Evolutionary conservation across 2,329 filamentous ascomycete genomes (phyloP).

Genomic region (Penicillium sp.): DNA sequence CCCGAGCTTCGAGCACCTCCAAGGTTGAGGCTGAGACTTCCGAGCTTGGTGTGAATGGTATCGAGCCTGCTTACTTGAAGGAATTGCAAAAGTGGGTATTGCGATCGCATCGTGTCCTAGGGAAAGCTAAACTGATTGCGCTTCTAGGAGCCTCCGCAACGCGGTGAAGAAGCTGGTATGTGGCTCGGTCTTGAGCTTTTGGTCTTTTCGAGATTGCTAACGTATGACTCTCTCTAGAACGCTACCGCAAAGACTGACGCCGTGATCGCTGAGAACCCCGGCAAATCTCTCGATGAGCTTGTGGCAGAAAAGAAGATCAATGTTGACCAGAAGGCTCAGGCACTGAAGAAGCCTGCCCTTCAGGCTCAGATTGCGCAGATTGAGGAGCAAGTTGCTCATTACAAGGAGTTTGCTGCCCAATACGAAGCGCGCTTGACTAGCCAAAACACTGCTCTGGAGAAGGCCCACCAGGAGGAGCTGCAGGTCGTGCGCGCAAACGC

Average conservation of each 20-base stretch:
- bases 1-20: constrained; percentile 37
- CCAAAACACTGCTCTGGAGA: constrained; percentile 54
- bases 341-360: constrained; percentile 58
- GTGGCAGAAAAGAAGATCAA: constrained; percentile 61
- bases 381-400: constrained; percentile 58
- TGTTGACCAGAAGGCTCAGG: constrained; percentile 59
- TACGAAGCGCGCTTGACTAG: constrained; percentile 53
- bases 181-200: constrained; percentile 14
- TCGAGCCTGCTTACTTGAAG: constrained; percentile 75
- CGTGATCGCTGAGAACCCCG: constrained; percentile 58
- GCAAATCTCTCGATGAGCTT: constrained; percentile 58
- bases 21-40: constrained; percentile 30
- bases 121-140: constrained; percentile 14
- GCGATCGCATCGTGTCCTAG: constrained; percentile 2
- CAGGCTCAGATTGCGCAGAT: constrained; percentile 54
- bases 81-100: constrained; percentile 78
- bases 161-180: constrained; percentile 90
- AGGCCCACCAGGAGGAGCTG: constrained; percentile 54
- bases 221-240: constrained; percentile 42
- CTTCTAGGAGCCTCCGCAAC: constrained; percentile 75
- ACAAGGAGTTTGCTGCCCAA: constrained; percentile 57
- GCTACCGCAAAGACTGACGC: constrained; percentile 57
- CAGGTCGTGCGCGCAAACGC: constrained; percentile 50
- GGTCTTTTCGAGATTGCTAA: constrained; percentile 8
- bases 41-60: constrained; percentile 51